Conservation (phyloP, 371 early-diverging fungal species). For the Mortierella sp. region DNA sequence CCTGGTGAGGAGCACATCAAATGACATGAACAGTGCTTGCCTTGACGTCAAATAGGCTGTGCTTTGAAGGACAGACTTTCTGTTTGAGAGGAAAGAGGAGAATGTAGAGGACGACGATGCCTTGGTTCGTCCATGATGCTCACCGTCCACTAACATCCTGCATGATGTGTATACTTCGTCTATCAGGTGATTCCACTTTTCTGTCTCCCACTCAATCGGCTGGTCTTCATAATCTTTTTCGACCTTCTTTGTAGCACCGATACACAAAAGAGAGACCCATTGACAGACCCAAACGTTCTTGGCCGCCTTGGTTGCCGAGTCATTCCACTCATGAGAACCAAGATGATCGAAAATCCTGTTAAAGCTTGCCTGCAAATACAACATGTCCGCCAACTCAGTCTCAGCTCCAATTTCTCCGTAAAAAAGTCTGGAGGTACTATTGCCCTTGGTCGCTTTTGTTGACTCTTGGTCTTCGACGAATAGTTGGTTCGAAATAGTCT, state of each 20-base stretch:
- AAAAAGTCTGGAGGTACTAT: conserved; percentile 14
- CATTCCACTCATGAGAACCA: conserved; percentile 22
- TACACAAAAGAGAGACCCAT: conserved; percentile 23
- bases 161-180: neutral
- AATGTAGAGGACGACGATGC: neutral
- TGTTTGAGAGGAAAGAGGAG: neutral
- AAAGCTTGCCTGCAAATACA: conserved; percentile 35
- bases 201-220: conserved; percentile 5
- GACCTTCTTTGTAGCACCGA: neutral
- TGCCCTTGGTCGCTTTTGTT: neutral
- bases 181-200: conserved; percentile 22
- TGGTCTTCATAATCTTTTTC: neutral
- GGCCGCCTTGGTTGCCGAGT: conserved; percentile 27
- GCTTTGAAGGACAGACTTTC: conserved; percentile 11
- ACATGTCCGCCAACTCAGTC: conserved; percentile 5
- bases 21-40: conserved; percentile 72
- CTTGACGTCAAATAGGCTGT: conserved; percentile 63
- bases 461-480: neutral
- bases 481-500: conserved; percentile 33
- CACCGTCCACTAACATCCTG: conserved; percentile 7
- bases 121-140: neutral
- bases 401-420: conserved; percentile 23
- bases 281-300: conserved; percentile 38
- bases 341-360: conserved; percentile 29
- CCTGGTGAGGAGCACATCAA: conserved; percentile 72